Base-by-base conservation (phyloP, 1,139 yeast genomes). In the Candida dubliniensis region DNA sequence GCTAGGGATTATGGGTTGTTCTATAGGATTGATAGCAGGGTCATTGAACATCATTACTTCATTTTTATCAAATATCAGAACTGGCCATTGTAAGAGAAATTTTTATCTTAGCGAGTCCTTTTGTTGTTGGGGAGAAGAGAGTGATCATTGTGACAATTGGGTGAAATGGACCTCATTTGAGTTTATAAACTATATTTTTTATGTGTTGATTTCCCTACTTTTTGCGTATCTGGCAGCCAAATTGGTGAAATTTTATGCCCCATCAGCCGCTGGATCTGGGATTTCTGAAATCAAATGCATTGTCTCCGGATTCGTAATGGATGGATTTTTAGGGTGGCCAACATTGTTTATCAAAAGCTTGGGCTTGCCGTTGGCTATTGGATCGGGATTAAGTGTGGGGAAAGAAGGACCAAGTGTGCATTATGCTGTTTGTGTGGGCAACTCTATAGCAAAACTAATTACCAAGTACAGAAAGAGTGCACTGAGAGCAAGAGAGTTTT, bases 211-310 rank as follows among this genome's bases (percentile, higher is more conserved):
- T 1, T 86, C 96, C 3, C 63, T 84, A 1, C 15, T 69, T 0
- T 82, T 91, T 58, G 86, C 95, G 1, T 65, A 73, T 9, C 54
- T 76, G 8, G 82, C 96, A 1, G 89, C 95, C 0, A 62, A 74
- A 11, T 61, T 89, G 37, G 96, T 95, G 38, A 74, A 80, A 53
- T 63, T 65, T 15, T 83, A 80, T 56, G 93, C 96, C 0, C 96
- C 96, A 0, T 76, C 84, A 46, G 99, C 99, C 0, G 95, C 99
- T 0, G 99, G 99, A 0, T 87, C 96, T 2, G 99, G 99, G 0
- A 95, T 95, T 40, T 86, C 97, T 4, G 99, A 95, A 61, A 93
- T 95, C 62, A 95, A 95, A 63, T 87, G 96, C 60, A 90, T 95
- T 52, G 90, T 93, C 1, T 85, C 96, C 0, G 99, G 99, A 0